Percentiles rank a stretch among this genome's conserved stretches.
Evolutionary conservation across 495 filamentous ascomycete species (phyloP).

Genomic region (Sordaria brevicollis): DNA sequence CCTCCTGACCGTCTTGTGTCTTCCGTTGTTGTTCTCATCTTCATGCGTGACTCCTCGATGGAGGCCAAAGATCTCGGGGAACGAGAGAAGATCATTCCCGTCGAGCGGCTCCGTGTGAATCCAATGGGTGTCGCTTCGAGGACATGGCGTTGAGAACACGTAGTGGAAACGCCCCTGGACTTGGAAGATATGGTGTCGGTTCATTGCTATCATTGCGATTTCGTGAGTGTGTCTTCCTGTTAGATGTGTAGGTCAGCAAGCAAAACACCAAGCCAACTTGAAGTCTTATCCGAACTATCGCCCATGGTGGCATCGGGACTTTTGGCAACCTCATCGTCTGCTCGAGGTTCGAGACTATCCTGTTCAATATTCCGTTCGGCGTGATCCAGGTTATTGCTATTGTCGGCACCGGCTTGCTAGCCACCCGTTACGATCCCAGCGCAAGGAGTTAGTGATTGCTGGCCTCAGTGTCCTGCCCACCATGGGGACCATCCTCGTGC

Average conservation of each 20-base stretch:
- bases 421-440: constrained; percentile 33
- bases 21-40: constrained; percentile 22
- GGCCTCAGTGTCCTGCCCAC: constrained; percentile 47
- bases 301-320: constrained; percentile 46
- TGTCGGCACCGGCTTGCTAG: constrained; percentile 35
- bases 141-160: constrained; percentile 36
- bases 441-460: constrained; percentile 47
- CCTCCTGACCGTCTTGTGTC: constrained; percentile 32
- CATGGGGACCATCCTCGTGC: constrained; percentile 40
- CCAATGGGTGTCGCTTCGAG: constrained; percentile 36
- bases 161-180: constrained; percentile 50
- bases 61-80: constrained; percentile 47
- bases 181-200: constrained; percentile 61
- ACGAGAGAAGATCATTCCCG: constrained; percentile 49
- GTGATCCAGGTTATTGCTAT: constrained; percentile 37
- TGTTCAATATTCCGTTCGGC: constrained; percentile 58
- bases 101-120: constrained; percentile 42
- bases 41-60: constrained; percentile 52
- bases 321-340: constrained; percentile 58
- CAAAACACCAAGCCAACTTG: background rate
- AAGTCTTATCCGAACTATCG: no score
- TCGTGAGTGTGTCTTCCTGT: constrained; percentile 17
- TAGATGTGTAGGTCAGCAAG: background rate
- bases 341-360: constrained; percentile 47
- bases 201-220: constrained; percentile 43